Base-by-base conservation (phyloP, 306 rosid species). In the Fragaria nilgerrensis region DNA sequence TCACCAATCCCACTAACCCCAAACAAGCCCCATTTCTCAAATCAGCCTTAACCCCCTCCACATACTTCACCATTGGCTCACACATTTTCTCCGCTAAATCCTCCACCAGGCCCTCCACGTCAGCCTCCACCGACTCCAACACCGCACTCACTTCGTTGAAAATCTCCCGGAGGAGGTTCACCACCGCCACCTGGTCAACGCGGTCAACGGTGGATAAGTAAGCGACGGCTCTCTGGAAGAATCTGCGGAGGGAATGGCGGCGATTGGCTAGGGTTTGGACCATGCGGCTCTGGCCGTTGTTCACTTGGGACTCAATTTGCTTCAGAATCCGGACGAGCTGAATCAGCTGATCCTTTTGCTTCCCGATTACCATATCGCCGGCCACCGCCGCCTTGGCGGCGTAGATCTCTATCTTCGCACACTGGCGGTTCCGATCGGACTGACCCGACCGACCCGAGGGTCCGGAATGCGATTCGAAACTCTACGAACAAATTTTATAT, bases 61-160 rank as follows among this genome's bases (percentile, higher is more conserved):
- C 77, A 13, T 74, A 74, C 27, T 43, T 7, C 29, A 74, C 56
- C 77, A 74, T 74, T 0, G 77, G 69, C 34, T 74, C 77, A 29
- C 77, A 74, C 68, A 74, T 74, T 14, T 74, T 64, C 32, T 59
- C 19, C 1, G 56, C 77, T 69, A 74, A 59, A 27, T 59, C 69
- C 43, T 8, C 27, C 55, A 74, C 36, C 50, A 74, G 56, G 16
- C 45, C 56, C 27, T 74, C 77, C 55, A 74, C 77, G 32, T 59
- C 69, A 14, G 17, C 36, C 69, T 74, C 77, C 68, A 74, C 69
- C 11, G 56, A 58, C 19, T 39, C 77, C 43, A 74, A n/a, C 37
- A 59, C 69, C 27, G 68, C 13, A 0, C 56, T 67, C 16, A 74
- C 69, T 32, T 74, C 58, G 7, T 43, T 22, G n/a, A 41, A 74